Conservation (phyloP, 768 basidiomycete genomes). For the Kwoniella europaea region DNA sequence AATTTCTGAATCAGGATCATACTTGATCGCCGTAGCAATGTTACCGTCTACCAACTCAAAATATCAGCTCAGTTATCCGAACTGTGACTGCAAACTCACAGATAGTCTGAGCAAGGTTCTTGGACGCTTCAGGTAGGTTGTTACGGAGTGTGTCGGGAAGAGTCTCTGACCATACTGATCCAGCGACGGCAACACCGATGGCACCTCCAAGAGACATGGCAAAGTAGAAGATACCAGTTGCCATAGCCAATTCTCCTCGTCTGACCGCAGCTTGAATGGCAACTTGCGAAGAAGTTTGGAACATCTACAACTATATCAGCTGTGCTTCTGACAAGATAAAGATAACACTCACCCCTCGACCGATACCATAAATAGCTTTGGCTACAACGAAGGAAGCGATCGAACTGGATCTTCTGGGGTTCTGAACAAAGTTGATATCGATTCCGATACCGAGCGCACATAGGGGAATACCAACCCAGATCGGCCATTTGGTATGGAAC, state of each 20-base stretch:
- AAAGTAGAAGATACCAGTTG: conserved; percentile 21
- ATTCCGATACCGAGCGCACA: conserved; percentile 15
- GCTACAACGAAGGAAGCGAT: conserved; percentile 20
- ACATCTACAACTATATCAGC: background rate
- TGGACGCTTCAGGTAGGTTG: conserved; percentile 13
- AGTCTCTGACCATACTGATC: conserved; percentile 14
- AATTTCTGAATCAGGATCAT: conserved; percentile 22
- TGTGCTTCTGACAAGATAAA: background rate
- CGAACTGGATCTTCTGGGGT: conserved; percentile 12
- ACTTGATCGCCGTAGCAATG: conserved; percentile 17
- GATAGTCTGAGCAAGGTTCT: conserved; percentile 11
- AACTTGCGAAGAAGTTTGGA: conserved; percentile 16
- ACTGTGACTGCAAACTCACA: conserved; percentile 9
- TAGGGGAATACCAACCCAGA: conserved; percentile 16
- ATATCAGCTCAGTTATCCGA: background rate
- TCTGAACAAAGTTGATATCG: conserved; percentile 21
- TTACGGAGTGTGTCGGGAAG: conserved; percentile 1
- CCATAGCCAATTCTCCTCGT: conserved; percentile 16
- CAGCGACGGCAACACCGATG: conserved; percentile 16
- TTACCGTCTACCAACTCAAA: background rate
- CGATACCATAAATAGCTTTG: conserved; percentile 20
- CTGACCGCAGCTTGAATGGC: conserved; percentile 20
- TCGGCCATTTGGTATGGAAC: conserved; percentile 19
- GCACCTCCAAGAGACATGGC: conserved; percentile 24
- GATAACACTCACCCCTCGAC: conserved; percentile 11